Conservation (phyloP, 139 green algal genomes). For the Gonium pectorale region DNA sequence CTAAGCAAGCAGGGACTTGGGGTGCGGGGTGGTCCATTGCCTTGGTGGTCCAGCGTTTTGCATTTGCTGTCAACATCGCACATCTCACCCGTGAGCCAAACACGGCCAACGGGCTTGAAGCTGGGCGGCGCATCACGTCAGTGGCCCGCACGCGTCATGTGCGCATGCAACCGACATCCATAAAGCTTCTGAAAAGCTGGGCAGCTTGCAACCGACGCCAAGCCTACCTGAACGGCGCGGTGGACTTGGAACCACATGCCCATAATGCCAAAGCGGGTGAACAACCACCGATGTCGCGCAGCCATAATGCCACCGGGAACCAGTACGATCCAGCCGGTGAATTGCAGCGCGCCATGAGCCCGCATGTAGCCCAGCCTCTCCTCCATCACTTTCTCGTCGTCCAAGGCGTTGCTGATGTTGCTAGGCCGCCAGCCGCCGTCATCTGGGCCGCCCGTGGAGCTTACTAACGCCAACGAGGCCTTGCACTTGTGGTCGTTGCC, state of each 20-base stretch:
- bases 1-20: no score
- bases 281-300: slow-evolving; percentile 40
- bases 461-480: neutral
- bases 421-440: slow-evolving; percentile 18
- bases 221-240: slow-evolving; percentile 11
- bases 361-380: slow-evolving; percentile 37
- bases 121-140: no score
- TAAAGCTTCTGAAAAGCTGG: no score
- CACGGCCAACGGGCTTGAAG: no score
- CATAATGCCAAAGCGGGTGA: neutral
- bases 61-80: no score
- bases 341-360: slow-evolving; percentile 28
- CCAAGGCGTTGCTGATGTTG: neutral
- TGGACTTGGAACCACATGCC: slow-evolving; percentile 42
- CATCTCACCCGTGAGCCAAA: no score
- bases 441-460: neutral
- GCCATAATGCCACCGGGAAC: slow-evolving; percentile 33
- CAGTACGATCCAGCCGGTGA: slow-evolving; percentile 43
- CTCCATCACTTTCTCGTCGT: neutral
- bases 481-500: neutral
- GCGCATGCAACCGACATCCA: no score
- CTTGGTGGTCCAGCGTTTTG: no score
- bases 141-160: no score
- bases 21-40: no score
- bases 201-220: neutral